These are phyloP conservation scores for Lactuca saligna DNA, from an alignment of 129 eudicot species.

Conservation along the genomic window DNA sequence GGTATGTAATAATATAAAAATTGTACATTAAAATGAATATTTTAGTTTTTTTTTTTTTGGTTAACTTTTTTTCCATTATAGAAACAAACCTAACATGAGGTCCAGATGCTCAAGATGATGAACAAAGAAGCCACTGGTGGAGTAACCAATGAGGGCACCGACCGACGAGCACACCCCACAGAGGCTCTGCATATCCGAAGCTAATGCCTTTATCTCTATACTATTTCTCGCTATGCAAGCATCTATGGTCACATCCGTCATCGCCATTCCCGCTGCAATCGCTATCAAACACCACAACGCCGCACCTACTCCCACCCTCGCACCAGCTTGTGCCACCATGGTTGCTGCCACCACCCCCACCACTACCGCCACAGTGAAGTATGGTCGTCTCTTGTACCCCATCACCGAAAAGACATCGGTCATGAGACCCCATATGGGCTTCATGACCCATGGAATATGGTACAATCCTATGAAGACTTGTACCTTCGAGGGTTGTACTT, in stretches of 20 bases:
- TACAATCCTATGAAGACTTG: conserved; percentile 51
- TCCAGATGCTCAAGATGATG: conserved; percentile 43
- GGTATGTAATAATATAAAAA: too few species aligned
- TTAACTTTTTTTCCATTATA: too few species aligned
- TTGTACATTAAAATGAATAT: too few species aligned
- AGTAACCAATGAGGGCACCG: conserved; percentile 61
- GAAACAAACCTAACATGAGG: conserved; percentile 43
- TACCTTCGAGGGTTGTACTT: conserved; percentile 47
- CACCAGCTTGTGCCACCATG: conserved; percentile 30
- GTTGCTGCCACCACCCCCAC: conserved; percentile 48
- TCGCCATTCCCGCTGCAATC: conserved; percentile 49
- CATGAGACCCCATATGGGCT: conserved; percentile 64
- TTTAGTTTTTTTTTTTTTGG: too few species aligned
- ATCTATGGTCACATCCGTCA: conserved; percentile 65
- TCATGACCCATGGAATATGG: conserved; percentile 60
- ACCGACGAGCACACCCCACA: conserved; percentile 52
- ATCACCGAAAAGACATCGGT: conserved; percentile 56
- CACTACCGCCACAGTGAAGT: conserved; percentile 46
- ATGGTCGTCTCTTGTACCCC: conserved; percentile 57
- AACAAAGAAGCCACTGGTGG: conserved; percentile 58
- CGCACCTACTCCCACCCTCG: conserved; percentile 30
- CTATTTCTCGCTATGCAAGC: conserved; percentile 68
- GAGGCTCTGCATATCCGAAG: conserved; percentile 63
- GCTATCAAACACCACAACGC: conserved; percentile 55
- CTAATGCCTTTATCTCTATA: conserved; percentile 46